Evolutionary conservation across 2,329 filamentous ascomycete genomes (phyloP).

Genomic region (Passalora sequoiae): DNA sequence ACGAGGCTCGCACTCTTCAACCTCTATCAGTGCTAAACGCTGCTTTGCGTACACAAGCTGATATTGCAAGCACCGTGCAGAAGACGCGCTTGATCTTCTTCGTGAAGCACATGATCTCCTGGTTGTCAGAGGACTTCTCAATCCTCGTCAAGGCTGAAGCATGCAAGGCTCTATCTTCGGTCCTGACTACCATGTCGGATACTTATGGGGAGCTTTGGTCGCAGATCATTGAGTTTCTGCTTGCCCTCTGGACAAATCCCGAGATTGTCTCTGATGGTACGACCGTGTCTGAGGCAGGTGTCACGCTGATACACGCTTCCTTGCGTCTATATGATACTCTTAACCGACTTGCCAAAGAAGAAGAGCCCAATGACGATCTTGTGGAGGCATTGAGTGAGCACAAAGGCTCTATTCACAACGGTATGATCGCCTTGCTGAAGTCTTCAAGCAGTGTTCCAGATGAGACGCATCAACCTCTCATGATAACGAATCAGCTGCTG

Average conservation of each 20-base stretch:
- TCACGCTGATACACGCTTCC: conserved; percentile 58
- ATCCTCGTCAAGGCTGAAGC: conserved; percentile 52
- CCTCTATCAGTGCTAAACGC: conserved; percentile 52
- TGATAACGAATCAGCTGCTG: conserved; percentile 70
- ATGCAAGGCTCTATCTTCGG: conserved; percentile 48
- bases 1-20: conserved; percentile 33
- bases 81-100: conserved; percentile 73
- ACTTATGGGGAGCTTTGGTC: conserved; percentile 90
- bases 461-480: conserved; percentile 59
- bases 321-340: conserved; percentile 65
- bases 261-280: not conserved
- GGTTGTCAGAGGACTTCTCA: conserved; percentile 54
- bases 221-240: conserved; percentile 36
- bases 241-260: conserved; percentile 32
- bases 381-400: conserved; percentile 64
- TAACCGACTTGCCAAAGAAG: conserved; percentile 48
- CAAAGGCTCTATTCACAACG: conserved; percentile 51
- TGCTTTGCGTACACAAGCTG: conserved; percentile 47
- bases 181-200: conserved; percentile 70
- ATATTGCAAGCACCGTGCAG: conserved; percentile 45
- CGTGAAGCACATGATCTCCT: conserved; percentile 69
- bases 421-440: conserved; percentile 61
- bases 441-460: conserved; percentile 42
- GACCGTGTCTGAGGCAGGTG: conserved; percentile 18
- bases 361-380: conserved; percentile 80